Conservation (phyloP, 768 basidiomycete genomes). For the Trametes gibbosa region DNA sequence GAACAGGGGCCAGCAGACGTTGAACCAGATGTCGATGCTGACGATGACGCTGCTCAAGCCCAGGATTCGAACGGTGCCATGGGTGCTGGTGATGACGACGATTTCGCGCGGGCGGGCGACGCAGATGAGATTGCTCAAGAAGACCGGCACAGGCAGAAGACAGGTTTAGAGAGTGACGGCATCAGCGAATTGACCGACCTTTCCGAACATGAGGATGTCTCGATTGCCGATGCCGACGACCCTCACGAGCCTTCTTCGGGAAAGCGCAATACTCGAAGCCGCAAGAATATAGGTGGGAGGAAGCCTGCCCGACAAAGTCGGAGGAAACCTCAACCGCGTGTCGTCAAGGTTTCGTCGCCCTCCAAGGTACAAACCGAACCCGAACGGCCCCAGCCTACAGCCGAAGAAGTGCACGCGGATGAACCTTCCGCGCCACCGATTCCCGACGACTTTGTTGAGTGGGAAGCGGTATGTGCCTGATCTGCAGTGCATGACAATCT, state of each 20-base stretch:
- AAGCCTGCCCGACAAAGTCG: neutral
- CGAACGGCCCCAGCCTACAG: constrained; percentile 13
- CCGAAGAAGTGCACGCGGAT: constrained; percentile 22
- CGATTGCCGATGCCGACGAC: constrained; percentile 22
- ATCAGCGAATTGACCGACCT: constrained; percentile 77
- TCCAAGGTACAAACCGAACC: neutral
- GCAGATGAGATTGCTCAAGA: constrained; percentile 22
- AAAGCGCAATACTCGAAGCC: constrained; percentile 2
- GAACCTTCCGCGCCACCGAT: constrained; percentile 24
- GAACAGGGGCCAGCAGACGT: constrained; percentile 21
- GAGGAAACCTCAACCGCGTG: neutral
- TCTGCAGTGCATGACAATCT: neutral
- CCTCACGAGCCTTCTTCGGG: neutral
- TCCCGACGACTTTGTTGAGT: constrained; percentile 70
- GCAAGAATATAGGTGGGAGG: neutral
- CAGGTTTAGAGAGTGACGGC: constrained; percentile 63
- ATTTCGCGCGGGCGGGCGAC: constrained; percentile 15
- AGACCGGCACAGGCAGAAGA: constrained; percentile 30
- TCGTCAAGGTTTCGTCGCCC: too few relatives aligned
- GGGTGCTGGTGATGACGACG: constrained; percentile 2
- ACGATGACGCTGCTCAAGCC: constrained; percentile 9
- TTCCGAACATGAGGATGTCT: constrained; percentile 37
- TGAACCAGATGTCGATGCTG: constrained; percentile 4
- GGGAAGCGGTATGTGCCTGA: constrained; percentile 74
- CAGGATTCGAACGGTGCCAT: constrained; percentile 1